Percentiles rank a stretch among this genome's conserved stretches.
phyloP scores from a whole-genome alignment of 2,329 filamentous ascomycete species.

The Dactylonectria estremocensis region DNA sequence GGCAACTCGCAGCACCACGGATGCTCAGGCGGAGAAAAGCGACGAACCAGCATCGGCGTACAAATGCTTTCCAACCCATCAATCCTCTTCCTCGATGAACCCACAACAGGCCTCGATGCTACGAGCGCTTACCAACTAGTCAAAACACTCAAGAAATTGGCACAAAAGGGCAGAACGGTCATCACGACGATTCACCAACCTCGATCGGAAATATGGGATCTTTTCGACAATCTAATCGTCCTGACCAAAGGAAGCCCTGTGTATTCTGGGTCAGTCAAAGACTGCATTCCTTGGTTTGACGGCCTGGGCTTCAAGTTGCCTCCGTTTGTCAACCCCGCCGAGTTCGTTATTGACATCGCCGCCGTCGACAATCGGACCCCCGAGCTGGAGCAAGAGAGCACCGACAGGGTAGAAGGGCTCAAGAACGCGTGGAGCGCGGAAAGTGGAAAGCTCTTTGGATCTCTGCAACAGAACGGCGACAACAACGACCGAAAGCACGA shows the following conservation, averaged over 20 bases:
- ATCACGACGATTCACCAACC: conserved; percentile 85
- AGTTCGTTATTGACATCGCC: conserved; percentile 82
- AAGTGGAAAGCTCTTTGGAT: conserved; percentile 48
- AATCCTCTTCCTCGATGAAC: conserved; percentile 84
- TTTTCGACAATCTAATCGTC: conserved; percentile 81
- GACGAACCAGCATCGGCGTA: conserved; percentile 82
- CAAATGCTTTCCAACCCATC: conserved; percentile 86
- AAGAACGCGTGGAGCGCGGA: conserved; percentile 71
- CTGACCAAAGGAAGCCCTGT: conserved; percentile 78
- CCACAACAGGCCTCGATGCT: conserved; percentile 83
- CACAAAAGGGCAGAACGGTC: conserved; percentile 78
- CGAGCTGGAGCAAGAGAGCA: conserved; percentile 74
- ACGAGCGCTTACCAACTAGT: conserved; percentile 84
- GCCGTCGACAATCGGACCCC: conserved; percentile 81
- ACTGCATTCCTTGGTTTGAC: conserved; percentile 77
- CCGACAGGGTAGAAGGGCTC: conserved; percentile 72
- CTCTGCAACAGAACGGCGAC: conserved; percentile 29
- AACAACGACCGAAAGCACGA: conserved; percentile 32
- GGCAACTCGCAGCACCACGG: conserved; percentile 80
- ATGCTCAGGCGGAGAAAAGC: conserved; percentile 85
- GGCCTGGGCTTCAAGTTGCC: conserved; percentile 73
- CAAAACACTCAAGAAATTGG: conserved; percentile 77
- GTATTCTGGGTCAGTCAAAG: conserved; percentile 73
- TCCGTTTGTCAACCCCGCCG: conserved; percentile 83
- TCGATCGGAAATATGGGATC: conserved; percentile 83